A percentile compares a stretch with the other conserved stretches of the same genome.
Evolutionary conservation across 2,329 filamentous ascomycete genomes (phyloP).

Genomic region (Dactylellina cionopaga): DNA sequence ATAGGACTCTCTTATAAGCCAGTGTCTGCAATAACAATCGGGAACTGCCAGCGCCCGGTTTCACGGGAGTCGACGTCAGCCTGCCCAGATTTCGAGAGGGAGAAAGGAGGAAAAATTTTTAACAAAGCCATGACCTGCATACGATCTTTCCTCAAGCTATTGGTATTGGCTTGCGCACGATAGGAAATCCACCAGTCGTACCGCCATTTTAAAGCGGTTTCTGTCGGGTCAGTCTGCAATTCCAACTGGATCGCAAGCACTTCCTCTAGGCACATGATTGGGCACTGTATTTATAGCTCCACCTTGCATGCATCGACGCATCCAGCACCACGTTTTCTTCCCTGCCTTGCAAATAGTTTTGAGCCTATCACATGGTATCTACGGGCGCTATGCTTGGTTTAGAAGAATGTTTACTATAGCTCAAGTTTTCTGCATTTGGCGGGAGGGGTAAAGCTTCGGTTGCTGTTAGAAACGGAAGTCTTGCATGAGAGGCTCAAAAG

Average conservation of each 20-base stretch:
- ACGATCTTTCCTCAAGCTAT: conserved; percentile 16
- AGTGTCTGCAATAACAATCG: conserved; percentile 6
- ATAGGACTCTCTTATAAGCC: background rate
- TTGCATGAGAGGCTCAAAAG: conserved; percentile 48
- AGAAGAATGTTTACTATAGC: conserved; percentile 44
- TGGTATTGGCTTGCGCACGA: conserved; percentile 22
- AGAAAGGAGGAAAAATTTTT: conserved; percentile 10
- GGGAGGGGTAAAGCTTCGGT: conserved; percentile 22
- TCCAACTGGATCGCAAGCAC: conserved; percentile 46
- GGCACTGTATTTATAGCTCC: conserved; percentile 50
- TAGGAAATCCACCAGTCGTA: conserved; percentile 5
- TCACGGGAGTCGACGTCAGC: conserved; percentile 47
- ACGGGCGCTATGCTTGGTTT: conserved; percentile 49
- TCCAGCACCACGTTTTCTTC: conserved; percentile 48
- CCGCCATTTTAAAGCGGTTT: conserved; percentile 31
- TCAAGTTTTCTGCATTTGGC: conserved; percentile 9
- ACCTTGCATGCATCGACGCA: conserved; percentile 49
- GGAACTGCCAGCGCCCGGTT: conserved; percentile 17
- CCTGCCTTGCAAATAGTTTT: conserved; percentile 36
- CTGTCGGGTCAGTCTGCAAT: conserved; percentile 35
- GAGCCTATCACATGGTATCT: conserved; percentile 35
- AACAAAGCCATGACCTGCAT: conserved; percentile 30
- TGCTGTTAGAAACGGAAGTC: conserved; percentile 25
- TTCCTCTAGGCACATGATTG: conserved; percentile 42
- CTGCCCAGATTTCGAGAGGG: background rate